Conservation (phyloP, 176 grass and related monocot species). For the Themeda triandra region DNA sequence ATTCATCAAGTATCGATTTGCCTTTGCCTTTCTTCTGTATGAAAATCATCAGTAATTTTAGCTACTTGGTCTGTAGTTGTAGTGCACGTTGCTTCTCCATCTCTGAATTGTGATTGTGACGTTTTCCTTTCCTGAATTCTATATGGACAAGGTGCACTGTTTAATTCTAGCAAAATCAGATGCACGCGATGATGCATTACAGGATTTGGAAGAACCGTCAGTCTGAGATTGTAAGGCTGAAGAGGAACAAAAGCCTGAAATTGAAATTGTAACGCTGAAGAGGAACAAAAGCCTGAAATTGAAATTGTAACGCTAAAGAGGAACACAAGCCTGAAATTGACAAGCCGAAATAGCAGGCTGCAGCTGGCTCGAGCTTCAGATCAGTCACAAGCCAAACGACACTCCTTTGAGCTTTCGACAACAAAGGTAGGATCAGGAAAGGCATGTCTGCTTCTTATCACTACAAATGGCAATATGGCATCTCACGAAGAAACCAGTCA, state of each 20-base stretch:
- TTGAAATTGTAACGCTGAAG: too few species aligned
- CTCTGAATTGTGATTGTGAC: background rate
- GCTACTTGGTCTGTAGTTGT: background rate
- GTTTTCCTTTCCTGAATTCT: background rate
- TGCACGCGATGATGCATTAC: background rate
- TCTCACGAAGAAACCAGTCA: constrained; percentile 19
- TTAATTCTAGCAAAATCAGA: background rate
- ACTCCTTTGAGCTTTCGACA: background rate
- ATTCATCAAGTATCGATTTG: background rate
- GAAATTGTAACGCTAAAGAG: background rate
- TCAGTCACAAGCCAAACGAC: background rate
- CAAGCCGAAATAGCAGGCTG: background rate
- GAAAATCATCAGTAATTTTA: background rate
- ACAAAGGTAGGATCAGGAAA: background rate
- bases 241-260: background rate
- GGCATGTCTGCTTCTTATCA: background rate
- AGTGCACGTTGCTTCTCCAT: background rate
- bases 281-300: too few species aligned
- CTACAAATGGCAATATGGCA: background rate
- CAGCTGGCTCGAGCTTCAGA: constrained; percentile 2
- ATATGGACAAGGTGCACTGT: background rate
- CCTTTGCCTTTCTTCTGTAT: background rate
- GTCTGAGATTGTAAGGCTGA: background rate
- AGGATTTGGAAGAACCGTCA: background rate
- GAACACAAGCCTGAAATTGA: background rate